Evolutionary conservation across 179 eudicot species (phyloP).

Genomic region (Actinidia chinensis): DNA sequence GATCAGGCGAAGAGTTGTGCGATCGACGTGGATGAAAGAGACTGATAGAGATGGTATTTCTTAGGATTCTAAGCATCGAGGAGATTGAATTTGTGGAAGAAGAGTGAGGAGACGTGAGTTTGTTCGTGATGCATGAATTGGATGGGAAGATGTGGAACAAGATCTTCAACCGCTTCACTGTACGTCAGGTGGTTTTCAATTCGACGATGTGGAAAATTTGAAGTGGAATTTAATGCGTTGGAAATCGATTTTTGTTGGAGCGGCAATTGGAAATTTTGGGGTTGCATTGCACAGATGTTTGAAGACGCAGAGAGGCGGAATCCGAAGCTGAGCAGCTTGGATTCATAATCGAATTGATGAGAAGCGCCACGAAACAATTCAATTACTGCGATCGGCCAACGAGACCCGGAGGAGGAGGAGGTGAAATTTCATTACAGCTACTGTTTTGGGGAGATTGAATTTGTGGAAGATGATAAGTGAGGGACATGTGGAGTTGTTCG

Average conservation of each 20-base stretch:
- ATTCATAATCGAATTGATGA: conserved; percentile 41
- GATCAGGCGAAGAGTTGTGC: conserved; percentile 22
- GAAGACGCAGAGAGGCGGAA: conserved; percentile 36
- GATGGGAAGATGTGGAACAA: conserved; percentile 29
- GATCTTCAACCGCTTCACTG: conserved; percentile 27
- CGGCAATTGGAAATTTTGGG: conserved; percentile 18
- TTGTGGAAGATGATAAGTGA: conserved; percentile 35
- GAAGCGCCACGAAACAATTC: conserved; percentile 20
- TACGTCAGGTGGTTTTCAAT: conserved; percentile 36
- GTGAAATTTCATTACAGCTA: conserved; percentile 24
- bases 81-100: conserved; percentile 37
- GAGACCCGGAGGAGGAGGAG: conserved; percentile 40
- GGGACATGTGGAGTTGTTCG: conserved; percentile 18
- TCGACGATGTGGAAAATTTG: conserved; percentile 21
- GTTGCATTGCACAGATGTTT: conserved; percentile 35
- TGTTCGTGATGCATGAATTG: conserved; percentile 9
- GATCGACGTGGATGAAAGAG: conserved; percentile 39
- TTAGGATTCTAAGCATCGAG: conserved; percentile 48
- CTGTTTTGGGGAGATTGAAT: conserved; percentile 21
- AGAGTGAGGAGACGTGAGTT: conserved; percentile 29
- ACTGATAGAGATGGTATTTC: conserved; percentile 27
- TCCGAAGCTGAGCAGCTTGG: conserved; percentile 33
- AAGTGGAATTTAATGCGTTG: conserved; percentile 31
- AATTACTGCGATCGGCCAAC: conserved; percentile 29
- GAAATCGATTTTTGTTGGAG: conserved; percentile 25